Percentiles rank a stretch among this genome's conserved stretches.
These are phyloP conservation scores for Acer saccharum DNA, from an alignment of 345 rosid species.

Conservation along the genomic window DNA sequence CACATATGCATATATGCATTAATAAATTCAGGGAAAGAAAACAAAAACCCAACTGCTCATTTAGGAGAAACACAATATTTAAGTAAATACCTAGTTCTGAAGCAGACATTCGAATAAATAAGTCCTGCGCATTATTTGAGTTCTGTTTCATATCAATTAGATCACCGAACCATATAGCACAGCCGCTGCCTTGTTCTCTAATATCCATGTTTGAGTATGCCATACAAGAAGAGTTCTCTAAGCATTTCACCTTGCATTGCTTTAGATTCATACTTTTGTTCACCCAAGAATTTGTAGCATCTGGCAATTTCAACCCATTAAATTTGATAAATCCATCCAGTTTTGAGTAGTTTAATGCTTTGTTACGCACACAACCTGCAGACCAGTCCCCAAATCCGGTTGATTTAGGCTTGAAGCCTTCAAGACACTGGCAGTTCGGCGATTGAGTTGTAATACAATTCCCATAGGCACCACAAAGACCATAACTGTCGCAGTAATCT, in stretches of 20 bases:
- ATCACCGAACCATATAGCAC: constrained; percentile 40
- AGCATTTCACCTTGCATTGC: constrained; percentile 37
- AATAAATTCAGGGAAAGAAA: too few species aligned
- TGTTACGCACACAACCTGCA: constrained; percentile 37
- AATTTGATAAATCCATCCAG: constrained; percentile 37
- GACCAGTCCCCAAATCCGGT: constrained; percentile 39
- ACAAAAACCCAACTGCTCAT: too few species aligned
- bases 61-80: too few species aligned
- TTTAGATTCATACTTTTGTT: constrained; percentile 30
- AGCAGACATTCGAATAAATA: constrained; percentile 1
- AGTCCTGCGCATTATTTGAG: constrained; percentile 32
- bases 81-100: too few species aligned
- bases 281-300: constrained; percentile 27
- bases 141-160: constrained; percentile 33
- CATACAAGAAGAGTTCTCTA: constrained; percentile 40
- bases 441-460: constrained; percentile 22
- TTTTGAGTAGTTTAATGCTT: constrained; percentile 30
- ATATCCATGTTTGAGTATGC: constrained; percentile 38
- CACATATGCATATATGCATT: too few species aligned
- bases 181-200: constrained; percentile 35
- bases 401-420: constrained; percentile 38
- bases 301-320: constrained; percentile 39
- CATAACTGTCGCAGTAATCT: constrained; percentile 39
- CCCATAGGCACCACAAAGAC: constrained; percentile 39
- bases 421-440: constrained; percentile 32